A percentile compares a stretch with the other conserved stretches of the same genome.
Evolutionary conservation across 345 rosid genomes (phyloP).

Genomic region (Arabis hirsuta): DNA sequence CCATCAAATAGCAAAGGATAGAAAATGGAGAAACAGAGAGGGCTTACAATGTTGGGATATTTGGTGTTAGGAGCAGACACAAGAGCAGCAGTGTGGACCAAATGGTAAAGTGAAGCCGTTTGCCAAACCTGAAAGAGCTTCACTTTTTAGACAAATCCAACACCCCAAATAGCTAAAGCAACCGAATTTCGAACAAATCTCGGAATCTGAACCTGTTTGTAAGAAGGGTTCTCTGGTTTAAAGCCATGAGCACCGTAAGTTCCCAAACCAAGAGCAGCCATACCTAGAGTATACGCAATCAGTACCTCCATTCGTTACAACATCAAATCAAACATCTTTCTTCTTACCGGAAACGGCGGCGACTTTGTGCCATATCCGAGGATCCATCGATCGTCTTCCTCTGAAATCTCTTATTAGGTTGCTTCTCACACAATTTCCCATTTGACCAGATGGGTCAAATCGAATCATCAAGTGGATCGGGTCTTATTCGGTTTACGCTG

Average conservation of each 20-base stretch:
- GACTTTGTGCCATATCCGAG: slow-evolving; percentile 81
- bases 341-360: slow-evolving; percentile 80
- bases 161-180: slow-evolving; percentile 1
- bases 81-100: slow-evolving; percentile 91
- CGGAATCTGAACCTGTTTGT: slow-evolving; percentile 62
- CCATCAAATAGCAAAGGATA: background rate
- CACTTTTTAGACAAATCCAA: background rate
- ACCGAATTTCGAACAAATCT: background rate
- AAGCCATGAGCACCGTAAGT: slow-evolving; percentile 85
- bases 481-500: slow-evolving; percentile 17
- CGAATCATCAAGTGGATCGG: slow-evolving; percentile 8
- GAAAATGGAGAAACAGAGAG: background rate
- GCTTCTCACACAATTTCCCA: slow-evolving; percentile 32
- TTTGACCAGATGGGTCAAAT: slow-evolving; percentile 31
- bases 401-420: slow-evolving; percentile 33
- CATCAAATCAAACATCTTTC: slow-evolving; percentile 16
- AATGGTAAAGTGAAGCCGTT: slow-evolving; percentile 88
- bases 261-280: slow-evolving; percentile 90
- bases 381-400: slow-evolving; percentile 57
- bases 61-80: slow-evolving; percentile 78
- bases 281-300: slow-evolving; percentile 49
- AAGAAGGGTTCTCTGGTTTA: slow-evolving; percentile 78
- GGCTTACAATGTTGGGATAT: slow-evolving; percentile 67
- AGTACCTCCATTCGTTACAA: background rate
- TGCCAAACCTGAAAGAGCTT: slow-evolving; percentile 73